phyloP scores from a whole-genome alignment of 2,329 filamentous ascomycete genomes.

The Monosporascus sp. region DNA sequence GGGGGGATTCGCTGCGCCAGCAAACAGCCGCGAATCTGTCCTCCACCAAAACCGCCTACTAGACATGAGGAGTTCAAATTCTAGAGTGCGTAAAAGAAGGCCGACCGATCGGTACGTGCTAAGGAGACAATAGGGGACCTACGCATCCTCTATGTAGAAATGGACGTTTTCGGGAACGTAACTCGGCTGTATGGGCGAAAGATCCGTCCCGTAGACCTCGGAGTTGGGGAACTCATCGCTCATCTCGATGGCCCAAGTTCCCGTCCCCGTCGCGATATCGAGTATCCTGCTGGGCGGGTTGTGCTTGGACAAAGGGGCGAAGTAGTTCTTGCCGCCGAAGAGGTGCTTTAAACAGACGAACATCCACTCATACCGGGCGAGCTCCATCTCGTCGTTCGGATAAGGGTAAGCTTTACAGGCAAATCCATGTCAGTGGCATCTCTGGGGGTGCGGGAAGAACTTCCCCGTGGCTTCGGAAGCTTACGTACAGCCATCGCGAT shows the following conservation, averaged over 20 bases:
- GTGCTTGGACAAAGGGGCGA: slow-evolving; percentile 35
- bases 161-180: slow-evolving; percentile 67
- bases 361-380: slow-evolving; percentile 37
- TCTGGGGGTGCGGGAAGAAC: neutral
- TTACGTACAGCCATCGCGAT: slow-evolving; percentile 40
- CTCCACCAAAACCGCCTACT: no score
- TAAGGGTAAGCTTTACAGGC: slow-evolving; percentile 36
- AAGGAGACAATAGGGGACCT: slow-evolving; percentile 26
- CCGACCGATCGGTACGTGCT: no score
- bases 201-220: slow-evolving; percentile 57
- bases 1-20: no score
- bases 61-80: no score
- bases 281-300: slow-evolving; percentile 29
- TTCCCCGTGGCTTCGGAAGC: no score
- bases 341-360: slow-evolving; percentile 32
- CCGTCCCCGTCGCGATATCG: slow-evolving; percentile 42
- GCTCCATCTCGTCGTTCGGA: slow-evolving; percentile 39
- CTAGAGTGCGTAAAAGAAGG: no score
- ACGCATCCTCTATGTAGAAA: slow-evolving; percentile 67
- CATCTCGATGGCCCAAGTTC: slow-evolving; percentile 63
- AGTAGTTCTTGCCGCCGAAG: slow-evolving; percentile 33
- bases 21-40: no score
- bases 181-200: slow-evolving; percentile 62
- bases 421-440: slow-evolving; percentile 1
- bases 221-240: slow-evolving; percentile 56